These are phyloP conservation scores for Sporothrix protearum DNA, from an alignment of 2,329 filamentous ascomycete genomes.

Conservation along the genomic window DNA sequence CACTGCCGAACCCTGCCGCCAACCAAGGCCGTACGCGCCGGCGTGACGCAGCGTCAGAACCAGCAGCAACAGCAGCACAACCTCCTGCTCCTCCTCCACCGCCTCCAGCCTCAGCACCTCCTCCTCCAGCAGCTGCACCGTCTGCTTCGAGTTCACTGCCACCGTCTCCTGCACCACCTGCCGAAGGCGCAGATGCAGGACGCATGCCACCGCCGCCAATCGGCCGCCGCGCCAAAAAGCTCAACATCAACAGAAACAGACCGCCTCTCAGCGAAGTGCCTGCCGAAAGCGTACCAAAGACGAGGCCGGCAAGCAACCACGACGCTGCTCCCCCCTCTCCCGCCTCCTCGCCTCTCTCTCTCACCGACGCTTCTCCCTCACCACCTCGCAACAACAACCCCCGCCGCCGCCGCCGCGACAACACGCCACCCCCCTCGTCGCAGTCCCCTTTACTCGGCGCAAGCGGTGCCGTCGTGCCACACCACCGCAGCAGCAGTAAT, in stretches of 20 bases:
- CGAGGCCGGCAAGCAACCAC: neutral
- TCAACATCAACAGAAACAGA: neutral
- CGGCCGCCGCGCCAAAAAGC: neutral
- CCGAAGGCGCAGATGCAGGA: neutral
- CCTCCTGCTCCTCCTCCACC: neutral
- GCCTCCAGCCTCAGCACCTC: neutral
- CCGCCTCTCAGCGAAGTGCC: neutral
- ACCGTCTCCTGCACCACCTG: neutral
- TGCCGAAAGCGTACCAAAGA: neutral
- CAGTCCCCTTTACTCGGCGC: neutral
- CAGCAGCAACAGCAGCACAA: constrained; percentile 4
- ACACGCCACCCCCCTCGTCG: neutral
- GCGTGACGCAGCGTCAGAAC: neutral
- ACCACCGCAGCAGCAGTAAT: neutral
- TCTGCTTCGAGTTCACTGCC: neutral
- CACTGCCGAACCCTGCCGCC: neutral
- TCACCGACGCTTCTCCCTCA: neutral
- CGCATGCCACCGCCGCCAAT: constrained; percentile 11
- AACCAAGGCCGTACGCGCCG: constrained; percentile 6
- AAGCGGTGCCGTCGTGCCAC: neutral
- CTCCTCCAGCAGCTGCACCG: neutral
- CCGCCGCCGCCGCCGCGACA: constrained; percentile 1
- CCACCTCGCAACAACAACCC: neutral
- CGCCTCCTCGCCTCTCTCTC: neutral
- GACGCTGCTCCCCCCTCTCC: neutral